phyloP scores from a whole-genome alignment of 495 filamentous ascomycete genomes.

The Cercophora scortea region DNA sequence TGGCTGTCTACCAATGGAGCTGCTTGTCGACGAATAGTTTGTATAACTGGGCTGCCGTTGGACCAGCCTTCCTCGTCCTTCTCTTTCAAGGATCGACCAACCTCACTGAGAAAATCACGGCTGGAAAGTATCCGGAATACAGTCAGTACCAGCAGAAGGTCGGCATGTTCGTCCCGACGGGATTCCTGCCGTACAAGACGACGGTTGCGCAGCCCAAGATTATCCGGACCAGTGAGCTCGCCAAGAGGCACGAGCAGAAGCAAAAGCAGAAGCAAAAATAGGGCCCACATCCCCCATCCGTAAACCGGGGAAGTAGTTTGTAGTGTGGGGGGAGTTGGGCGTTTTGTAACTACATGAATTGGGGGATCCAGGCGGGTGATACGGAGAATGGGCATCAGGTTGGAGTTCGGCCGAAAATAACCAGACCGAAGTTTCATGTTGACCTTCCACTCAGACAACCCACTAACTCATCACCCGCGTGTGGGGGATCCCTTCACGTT shows the following conservation, averaged over 20 bases:
- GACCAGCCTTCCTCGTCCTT: slow-evolving; percentile 57
- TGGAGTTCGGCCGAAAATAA: too few species aligned
- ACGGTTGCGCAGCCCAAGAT: slow-evolving; percentile 25
- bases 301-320: too few species aligned
- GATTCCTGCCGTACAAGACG: slow-evolving; percentile 25
- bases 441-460: too few species aligned
- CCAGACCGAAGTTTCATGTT: too few species aligned
- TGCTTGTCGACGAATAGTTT: slow-evolving; percentile 61
- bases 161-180: slow-evolving; percentile 70
- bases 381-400: too few species aligned
- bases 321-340: too few species aligned
- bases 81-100: slow-evolving; percentile 85
- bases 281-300: too few species aligned
- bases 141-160: slow-evolving; percentile 73
- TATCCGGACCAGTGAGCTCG: slow-evolving; percentile 40
- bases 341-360: too few species aligned
- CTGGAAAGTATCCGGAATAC: slow-evolving; percentile 84
- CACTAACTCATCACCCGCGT: too few species aligned
- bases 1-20: slow-evolving; percentile 77
- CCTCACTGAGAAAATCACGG: slow-evolving; percentile 76
- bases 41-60: slow-evolving; percentile 74
- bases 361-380: too few species aligned
- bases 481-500: too few species aligned
- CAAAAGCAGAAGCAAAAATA: slow-evolving; percentile 1
- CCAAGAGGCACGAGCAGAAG: slow-evolving; percentile 23